Evolutionary conservation across 768 basidiomycete genomes (phyloP), one percentile per base, ranked within the genome.

Genomic region (Leccinum olivaceopallidum): DNA sequence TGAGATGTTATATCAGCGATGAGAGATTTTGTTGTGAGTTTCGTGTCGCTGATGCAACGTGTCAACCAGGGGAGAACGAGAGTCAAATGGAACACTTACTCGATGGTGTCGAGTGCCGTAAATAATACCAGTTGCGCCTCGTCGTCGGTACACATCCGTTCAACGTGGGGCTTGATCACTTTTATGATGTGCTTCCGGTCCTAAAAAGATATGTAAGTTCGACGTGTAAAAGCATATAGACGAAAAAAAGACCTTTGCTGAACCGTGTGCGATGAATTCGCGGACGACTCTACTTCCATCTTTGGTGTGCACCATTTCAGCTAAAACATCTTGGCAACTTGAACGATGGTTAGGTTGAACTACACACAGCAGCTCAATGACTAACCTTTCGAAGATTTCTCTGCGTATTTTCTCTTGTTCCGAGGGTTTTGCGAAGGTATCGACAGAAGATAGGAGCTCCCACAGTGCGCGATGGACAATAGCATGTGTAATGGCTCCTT

Each of bases 301-400:
- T 69, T 86, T 93, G 16, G 95, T 98, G 68, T 98, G 95, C 0
- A 95, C 92, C 82, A 96, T 91, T 70, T 97, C 95, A 0, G 94
- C 88, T 7, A 96, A 78, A 20, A 89, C 81, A 47, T 96, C 94
- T 63, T 92, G 87, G 66, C 90, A 91, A 55, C 91, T 93, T 32
- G 62, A 34, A 42, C 22, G 34, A 50, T 16, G 0, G 22, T 66
- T 12, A 69, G 50, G 2, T 20, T 58, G n/a, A 3, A n/a, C 47
- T 1, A 53, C 16, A 2, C 22, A 49, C 26, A 37, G 13, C 30
- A n/a, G 13, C 10, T 13, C n/a, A 24, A 16, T 13, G 20, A 57
- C 13, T n/a, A 6, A 94, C 88, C 80, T 86, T 66, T 95, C 92
- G 42, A 94, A 90, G 16, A 95, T 85, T 62, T 94, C 94, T 55